Evolutionary conservation across 2,329 filamentous ascomycete genomes (phyloP).

Genomic region (Apiospora marii): DNA sequence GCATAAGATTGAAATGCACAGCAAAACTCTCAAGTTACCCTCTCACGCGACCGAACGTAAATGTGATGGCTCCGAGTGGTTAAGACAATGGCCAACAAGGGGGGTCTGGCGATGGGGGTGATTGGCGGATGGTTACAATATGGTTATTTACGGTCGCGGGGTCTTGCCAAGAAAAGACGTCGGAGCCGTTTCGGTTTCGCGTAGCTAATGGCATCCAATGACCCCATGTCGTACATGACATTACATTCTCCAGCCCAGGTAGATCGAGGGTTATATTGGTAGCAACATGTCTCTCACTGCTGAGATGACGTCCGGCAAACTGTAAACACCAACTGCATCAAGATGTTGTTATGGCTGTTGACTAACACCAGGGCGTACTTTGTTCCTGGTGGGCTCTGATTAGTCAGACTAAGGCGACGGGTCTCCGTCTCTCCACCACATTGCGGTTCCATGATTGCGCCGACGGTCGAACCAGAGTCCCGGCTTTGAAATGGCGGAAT

Average conservation of each 20-base stretch:
- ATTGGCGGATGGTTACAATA: not conserved
- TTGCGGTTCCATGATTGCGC: not conserved
- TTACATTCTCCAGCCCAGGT: too few species aligned
- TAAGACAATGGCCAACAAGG: not conserved
- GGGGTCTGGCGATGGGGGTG: not conserved
- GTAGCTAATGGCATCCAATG: not conserved
- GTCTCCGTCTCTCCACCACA: not conserved
- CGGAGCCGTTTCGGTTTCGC: not conserved
- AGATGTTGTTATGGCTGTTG: not conserved
- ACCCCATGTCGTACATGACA: not conserved
- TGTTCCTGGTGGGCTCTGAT: not conserved
- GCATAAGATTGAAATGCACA: not conserved
- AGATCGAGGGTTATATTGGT: too few species aligned
- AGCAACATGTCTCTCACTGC: too few species aligned
- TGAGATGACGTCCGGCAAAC: not conserved
- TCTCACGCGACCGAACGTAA: not conserved
- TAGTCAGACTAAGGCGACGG: not conserved
- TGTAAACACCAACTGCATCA: not conserved
- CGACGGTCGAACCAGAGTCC: not conserved
- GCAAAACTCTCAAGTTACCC: not conserved
- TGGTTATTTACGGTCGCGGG: not conserved
- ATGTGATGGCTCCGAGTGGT: not conserved
- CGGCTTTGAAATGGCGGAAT: not conserved
- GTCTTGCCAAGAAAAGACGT: not conserved
- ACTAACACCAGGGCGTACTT: conserved; percentile 13